These are phyloP conservation scores for Daldinia sp. DNA, from an alignment of 2,329 filamentous ascomycete species.

Conservation along the genomic window DNA sequence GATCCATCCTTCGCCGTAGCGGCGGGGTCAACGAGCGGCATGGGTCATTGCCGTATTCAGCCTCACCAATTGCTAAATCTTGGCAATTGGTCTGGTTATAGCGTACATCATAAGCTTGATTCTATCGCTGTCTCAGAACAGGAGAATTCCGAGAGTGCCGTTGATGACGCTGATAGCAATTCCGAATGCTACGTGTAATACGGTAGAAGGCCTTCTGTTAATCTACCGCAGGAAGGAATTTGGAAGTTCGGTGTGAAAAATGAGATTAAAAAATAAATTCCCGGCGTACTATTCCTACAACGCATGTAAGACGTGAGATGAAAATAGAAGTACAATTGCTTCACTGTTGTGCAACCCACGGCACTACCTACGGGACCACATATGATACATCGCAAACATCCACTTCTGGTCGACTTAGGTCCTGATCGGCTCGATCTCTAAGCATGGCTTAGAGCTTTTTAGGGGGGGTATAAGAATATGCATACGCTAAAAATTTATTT, in stretches of 20 bases:
- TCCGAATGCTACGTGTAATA: slow-evolving; percentile 15
- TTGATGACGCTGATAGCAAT: slow-evolving; percentile 17
- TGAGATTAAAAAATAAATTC: not conserved
- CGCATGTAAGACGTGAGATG: slow-evolving; percentile 15
- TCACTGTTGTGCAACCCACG: slow-evolving; percentile 11
- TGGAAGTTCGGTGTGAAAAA: slow-evolving; percentile 27
- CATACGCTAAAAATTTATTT: too few species aligned
- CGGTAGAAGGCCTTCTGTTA: slow-evolving; percentile 3
- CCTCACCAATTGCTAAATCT: slow-evolving; percentile 19
- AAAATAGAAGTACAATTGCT: slow-evolving; percentile 12
- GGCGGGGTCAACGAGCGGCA: slow-evolving; percentile 30
- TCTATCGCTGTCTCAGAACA: slow-evolving; percentile 20
- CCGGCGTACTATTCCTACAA: not conserved
- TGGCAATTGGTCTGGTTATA: slow-evolving; percentile 21
- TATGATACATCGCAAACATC: slow-evolving; percentile 13
- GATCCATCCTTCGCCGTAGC: slow-evolving; percentile 11
- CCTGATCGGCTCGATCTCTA: too few species aligned
- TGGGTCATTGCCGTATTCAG: slow-evolving; percentile 27
- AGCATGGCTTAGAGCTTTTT: too few species aligned
- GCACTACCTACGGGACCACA: slow-evolving; percentile 25
- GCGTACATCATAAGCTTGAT: slow-evolving; percentile 29
- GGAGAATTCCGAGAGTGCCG: slow-evolving; percentile 21
- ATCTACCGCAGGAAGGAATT: not conserved
- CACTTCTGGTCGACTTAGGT: slow-evolving; percentile 7
- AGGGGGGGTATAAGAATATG: too few species aligned